Evolutionary conservation across 331 rosid species (phyloP).

Genomic region (Cydonia oblonga): DNA sequence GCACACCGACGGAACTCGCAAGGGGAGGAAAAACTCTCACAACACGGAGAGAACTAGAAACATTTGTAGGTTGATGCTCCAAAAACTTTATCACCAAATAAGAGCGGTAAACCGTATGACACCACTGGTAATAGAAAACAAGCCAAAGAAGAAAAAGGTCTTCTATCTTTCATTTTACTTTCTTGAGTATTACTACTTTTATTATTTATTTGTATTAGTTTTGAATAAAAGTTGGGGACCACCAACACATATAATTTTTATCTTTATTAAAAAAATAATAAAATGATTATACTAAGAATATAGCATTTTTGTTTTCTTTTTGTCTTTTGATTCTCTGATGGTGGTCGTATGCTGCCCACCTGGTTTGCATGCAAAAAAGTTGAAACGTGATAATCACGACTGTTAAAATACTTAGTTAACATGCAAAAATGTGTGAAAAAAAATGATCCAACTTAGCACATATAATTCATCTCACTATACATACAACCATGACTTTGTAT

Average conservation of each 20-base stretch:
- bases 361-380: neutral
- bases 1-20: too few relatives aligned
- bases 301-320: too few relatives aligned
- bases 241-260: too few relatives aligned
- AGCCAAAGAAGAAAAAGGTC: neutral
- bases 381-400: neutral
- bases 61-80: too few relatives aligned
- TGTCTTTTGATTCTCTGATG: too few relatives aligned
- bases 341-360: neutral
- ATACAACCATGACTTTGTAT: neutral
- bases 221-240: neutral
- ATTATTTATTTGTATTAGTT: too few relatives aligned
- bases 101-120: neutral
- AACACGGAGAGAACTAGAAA: too few relatives aligned
- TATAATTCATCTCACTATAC: neutral
- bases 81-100: neutral
- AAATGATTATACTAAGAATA: too few relatives aligned
- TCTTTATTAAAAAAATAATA: too few relatives aligned
- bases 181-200: neutral
- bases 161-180: neutral
- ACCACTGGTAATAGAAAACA: neutral
- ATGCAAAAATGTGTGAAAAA: neutral
- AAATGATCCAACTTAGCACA: neutral
- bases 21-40: too few relatives aligned
- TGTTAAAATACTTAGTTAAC: neutral